Evolutionary conservation across 306 rosid genomes (phyloP).

Genomic region (Cucumis melo): DNA sequence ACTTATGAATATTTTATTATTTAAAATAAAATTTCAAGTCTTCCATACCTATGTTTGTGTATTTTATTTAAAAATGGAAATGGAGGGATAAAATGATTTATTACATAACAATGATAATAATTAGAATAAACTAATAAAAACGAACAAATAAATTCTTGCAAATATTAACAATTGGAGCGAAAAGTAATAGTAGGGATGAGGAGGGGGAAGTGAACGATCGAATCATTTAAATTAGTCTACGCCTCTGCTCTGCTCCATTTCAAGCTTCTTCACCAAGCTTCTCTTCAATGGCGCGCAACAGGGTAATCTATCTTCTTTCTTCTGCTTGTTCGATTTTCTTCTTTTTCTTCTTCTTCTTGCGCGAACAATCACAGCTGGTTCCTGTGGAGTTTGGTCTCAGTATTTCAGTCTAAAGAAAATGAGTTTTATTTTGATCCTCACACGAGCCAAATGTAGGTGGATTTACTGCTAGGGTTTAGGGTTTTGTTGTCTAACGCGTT

Average conservation of each 20-base stretch:
- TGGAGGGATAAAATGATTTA: not conserved
- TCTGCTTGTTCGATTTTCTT: not conserved
- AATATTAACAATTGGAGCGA: not conserved
- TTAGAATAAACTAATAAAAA: not conserved
- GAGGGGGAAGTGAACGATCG: not conserved
- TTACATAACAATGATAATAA: not conserved
- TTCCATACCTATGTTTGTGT: too few species aligned
- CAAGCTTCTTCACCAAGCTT: not conserved
- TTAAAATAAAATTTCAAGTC: too few species aligned
- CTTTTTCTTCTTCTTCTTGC: not conserved
- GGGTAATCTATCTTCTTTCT: slow-evolving; percentile 15
- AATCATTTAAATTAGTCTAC: not conserved
- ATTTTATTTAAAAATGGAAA: too few species aligned
- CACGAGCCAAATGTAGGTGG: not conserved
- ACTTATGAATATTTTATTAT: too few species aligned
- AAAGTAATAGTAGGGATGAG: not conserved
- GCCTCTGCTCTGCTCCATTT: not conserved
- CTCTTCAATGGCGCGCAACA: slow-evolving; percentile 61
- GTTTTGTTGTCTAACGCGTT: not conserved
- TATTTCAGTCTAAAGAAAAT: not conserved
- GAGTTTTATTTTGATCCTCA: not conserved
- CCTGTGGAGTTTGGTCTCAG: not conserved
- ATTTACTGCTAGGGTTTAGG: not conserved
- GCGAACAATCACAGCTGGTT: not conserved
- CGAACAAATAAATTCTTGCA: not conserved